phyloP scores from a whole-genome alignment of 1,284 basidiomycete genomes.

The Ceratobasidium sp. region DNA sequence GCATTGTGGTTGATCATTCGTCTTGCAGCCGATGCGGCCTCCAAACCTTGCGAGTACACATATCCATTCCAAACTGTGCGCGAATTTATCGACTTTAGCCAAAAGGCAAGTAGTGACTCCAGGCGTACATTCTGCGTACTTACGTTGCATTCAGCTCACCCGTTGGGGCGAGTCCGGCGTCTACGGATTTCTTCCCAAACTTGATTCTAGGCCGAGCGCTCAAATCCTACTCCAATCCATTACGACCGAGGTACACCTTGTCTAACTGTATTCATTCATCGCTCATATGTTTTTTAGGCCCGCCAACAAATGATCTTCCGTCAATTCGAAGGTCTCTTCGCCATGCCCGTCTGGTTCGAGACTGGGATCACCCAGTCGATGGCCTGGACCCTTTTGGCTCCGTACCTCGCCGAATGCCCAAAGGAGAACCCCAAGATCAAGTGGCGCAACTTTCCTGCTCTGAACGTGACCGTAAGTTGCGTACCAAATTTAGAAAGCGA shows the following conservation, averaged over 20 bases:
- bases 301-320: conserved; percentile 73
- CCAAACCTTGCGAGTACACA: conserved; percentile 64
- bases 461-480: conserved; percentile 52
- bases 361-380: conserved; percentile 65
- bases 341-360: conserved; percentile 63
- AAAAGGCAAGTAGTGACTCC: conserved; percentile 53
- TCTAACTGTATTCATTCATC: neutral
- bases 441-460: conserved; percentile 61
- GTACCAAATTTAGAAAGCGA: no score
- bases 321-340: conserved; percentile 68
- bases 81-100: conserved; percentile 68
- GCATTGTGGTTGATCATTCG: neutral
- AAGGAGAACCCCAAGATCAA: conserved; percentile 62
- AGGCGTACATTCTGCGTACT: neutral
- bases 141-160: conserved; percentile 49
- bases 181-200: conserved; percentile 65
- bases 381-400: conserved; percentile 67
- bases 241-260: conserved; percentile 59
- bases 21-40: conserved; percentile 47
- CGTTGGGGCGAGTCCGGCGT: conserved; percentile 68
- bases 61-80: conserved; percentile 66
- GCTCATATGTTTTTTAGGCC: conserved; percentile 35
- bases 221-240: conserved; percentile 65
- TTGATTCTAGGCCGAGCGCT: conserved; percentile 65
- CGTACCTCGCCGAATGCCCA: conserved; percentile 65